Conservation (phyloP, 805 yeast species). For the Candida tammaniensis region DNA sequence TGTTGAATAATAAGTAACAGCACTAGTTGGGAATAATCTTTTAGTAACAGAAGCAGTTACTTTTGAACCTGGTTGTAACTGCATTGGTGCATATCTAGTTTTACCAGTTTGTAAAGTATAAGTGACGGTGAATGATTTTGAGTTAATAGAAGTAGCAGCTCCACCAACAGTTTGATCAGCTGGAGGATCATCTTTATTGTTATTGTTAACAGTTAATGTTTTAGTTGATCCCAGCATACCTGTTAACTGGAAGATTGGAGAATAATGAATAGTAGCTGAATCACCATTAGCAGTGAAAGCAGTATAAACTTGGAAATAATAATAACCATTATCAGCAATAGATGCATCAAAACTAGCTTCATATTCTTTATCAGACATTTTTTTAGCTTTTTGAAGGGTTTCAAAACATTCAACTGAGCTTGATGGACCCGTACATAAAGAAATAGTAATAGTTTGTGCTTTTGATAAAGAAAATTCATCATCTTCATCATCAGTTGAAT, state of each 20-base stretch:
- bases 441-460: conserved; percentile 46
- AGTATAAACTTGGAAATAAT: conserved; percentile 69
- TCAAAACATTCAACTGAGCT: conserved; percentile 40
- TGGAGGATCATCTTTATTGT: conserved; percentile 41
- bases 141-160: conserved; percentile 21
- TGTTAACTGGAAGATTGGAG: conserved; percentile 59
- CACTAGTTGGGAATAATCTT: conserved; percentile 63
- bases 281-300: conserved; percentile 29
- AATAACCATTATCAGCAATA: conserved; percentile 61
- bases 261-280: conserved; percentile 58
- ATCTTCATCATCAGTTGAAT: conserved; percentile 53
- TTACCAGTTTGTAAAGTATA: conserved; percentile 78
- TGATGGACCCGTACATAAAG: conserved; percentile 69
- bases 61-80: conserved; percentile 76
- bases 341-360: conserved; percentile 42
- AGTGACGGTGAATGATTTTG: conserved; percentile 60
- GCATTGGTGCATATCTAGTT: conserved; percentile 90
- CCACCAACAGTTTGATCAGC: conserved; percentile 26
- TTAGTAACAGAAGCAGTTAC: conserved; percentile 63
- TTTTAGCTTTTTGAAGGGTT: conserved; percentile 21
- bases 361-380: conserved; percentile 23
- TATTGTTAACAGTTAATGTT: conserved; percentile 32
- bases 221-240: conserved; percentile 75
- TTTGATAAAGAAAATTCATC: conserved; percentile 30
- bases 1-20: conserved; percentile 55